phyloP scores from a whole-genome alignment of 2,329 filamentous ascomycete genomes.

The Xylariaceae sp. region DNA sequence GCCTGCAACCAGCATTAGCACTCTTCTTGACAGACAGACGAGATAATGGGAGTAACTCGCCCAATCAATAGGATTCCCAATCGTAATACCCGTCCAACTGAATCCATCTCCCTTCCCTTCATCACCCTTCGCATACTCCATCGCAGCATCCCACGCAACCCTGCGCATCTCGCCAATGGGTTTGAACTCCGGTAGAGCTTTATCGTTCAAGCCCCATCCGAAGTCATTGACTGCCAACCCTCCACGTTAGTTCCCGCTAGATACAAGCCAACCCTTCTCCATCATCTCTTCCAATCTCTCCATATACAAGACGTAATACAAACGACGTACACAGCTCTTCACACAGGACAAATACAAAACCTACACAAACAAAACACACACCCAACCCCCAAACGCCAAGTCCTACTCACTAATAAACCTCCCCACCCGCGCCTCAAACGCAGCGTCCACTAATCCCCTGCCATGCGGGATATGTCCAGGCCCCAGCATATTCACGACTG shows the following conservation, averaged over 20 bases:
- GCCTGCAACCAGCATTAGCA: slow-evolving; percentile 1
- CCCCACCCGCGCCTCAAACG: slow-evolving; percentile 29
- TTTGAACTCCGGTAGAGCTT: slow-evolving; percentile 25
- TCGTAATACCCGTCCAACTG: slow-evolving; percentile 31
- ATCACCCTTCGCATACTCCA: slow-evolving; percentile 15
- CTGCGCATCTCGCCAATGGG: slow-evolving; percentile 18
- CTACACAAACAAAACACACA: background rate
- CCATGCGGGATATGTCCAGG: slow-evolving; percentile 20
- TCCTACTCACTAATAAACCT: slow-evolving; percentile 26
- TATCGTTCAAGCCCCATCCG: slow-evolving; percentile 27
- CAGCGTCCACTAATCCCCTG: slow-evolving; percentile 28
- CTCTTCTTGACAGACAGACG: background rate
- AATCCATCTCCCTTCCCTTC: slow-evolving; percentile 21
- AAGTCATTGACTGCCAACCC: slow-evolving; percentile 24
- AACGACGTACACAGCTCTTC: too few relatives aligned
- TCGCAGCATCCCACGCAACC: slow-evolving; percentile 24
- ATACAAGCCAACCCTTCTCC: background rate
- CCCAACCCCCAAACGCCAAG: background rate
- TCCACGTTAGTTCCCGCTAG: background rate
- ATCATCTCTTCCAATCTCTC: too few relatives aligned
- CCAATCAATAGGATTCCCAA: slow-evolving; percentile 34
- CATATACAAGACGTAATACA: too few relatives aligned
- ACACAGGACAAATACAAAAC: background rate
- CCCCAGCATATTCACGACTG: slow-evolving; percentile 26
- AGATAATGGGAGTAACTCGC: slow-evolving; percentile 16